Conservation (phyloP, 2,329 filamentous ascomycete genomes). For the Aspergillus fumigatus region DNA sequence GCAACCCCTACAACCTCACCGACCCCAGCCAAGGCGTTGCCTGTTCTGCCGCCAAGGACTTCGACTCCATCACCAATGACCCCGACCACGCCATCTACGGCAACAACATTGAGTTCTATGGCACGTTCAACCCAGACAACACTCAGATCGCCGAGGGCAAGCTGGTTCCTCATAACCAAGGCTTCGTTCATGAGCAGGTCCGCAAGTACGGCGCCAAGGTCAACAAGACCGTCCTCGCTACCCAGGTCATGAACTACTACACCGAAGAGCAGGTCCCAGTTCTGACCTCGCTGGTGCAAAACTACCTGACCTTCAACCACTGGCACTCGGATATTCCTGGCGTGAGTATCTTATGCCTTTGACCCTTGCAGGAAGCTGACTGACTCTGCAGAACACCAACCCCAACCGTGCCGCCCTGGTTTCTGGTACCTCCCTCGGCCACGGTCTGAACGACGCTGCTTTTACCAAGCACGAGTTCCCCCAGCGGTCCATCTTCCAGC, state of each 20-base stretch:
- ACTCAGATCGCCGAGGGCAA: slow-evolving; percentile 29
- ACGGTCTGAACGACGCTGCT: slow-evolving; percentile 28
- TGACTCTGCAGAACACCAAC: slow-evolving; percentile 35
- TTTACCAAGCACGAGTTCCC: slow-evolving; percentile 25
- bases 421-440: slow-evolving; percentile 30
- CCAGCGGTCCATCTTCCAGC: slow-evolving; percentile 39
- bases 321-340: slow-evolving; percentile 43
- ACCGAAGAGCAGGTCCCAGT: slow-evolving; percentile 41
- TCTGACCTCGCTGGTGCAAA: slow-evolving; percentile 37
- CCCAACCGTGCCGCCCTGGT: slow-evolving; percentile 37
- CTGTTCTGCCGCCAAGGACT: slow-evolving; percentile 35
- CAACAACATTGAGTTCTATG: slow-evolving; percentile 44
- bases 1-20: slow-evolving; percentile 39
- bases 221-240: slow-evolving; percentile 27
- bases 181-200: slow-evolving; percentile 43
- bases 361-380: slow-evolving; percentile 1
- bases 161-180: slow-evolving; percentile 28
- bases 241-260: slow-evolving; percentile 45
- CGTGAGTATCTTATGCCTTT: slow-evolving; percentile 25
- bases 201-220: slow-evolving; percentile 29
- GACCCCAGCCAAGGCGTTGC: slow-evolving; percentile 22
- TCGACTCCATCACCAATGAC: slow-evolving; percentile 40
- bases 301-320: slow-evolving; percentile 43
- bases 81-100: slow-evolving; percentile 41
- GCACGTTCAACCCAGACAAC: slow-evolving; percentile 38